Percentiles rank a stretch among this genome's conserved stretches.
Conservation (phyloP, 495 filamentous ascomycete genomes). For the Penicillium lividum region DNA sequence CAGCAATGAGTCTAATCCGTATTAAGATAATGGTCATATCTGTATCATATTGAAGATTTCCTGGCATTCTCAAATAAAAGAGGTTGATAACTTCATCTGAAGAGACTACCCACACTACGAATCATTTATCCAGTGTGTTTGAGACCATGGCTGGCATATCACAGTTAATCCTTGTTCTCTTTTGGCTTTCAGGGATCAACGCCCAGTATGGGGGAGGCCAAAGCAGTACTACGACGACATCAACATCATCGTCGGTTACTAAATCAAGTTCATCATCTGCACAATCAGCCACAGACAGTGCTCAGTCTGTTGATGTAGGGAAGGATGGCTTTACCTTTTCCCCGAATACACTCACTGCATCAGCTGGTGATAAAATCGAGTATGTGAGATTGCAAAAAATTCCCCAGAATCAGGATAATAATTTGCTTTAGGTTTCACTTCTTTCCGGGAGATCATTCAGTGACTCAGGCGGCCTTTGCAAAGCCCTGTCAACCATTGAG, state of each 20-base stretch:
- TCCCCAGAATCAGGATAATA: too few species aligned
- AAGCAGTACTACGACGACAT: not conserved
- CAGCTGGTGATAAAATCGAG: conserved; percentile 63
- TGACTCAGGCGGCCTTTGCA: conserved; percentile 68
- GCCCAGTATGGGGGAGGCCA: conserved; percentile 6
- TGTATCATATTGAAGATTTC: too few species aligned
- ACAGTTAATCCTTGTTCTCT: not conserved
- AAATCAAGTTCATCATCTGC: not conserved
- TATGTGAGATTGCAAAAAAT: too few species aligned
- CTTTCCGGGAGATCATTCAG: conserved; percentile 66
- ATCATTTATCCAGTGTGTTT: too few species aligned
- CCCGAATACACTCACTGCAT: conserved; percentile 47
- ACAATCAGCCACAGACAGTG: not conserved
- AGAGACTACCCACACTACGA: too few species aligned
- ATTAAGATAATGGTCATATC: too few species aligned
- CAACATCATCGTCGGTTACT: not conserved
- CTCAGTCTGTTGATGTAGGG: conserved; percentile 31
- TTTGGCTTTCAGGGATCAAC: not conserved
- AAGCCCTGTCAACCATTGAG: conserved; percentile 65
- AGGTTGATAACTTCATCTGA: too few species aligned
- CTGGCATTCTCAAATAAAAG: too few species aligned
- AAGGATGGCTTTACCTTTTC: conserved; percentile 28
- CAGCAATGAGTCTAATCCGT: too few species aligned
- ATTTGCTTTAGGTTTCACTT: conserved; percentile 56
- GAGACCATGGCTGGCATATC: too few species aligned